Conservation (phyloP, 305 asterid species). For the Solanum chacoense region DNA sequence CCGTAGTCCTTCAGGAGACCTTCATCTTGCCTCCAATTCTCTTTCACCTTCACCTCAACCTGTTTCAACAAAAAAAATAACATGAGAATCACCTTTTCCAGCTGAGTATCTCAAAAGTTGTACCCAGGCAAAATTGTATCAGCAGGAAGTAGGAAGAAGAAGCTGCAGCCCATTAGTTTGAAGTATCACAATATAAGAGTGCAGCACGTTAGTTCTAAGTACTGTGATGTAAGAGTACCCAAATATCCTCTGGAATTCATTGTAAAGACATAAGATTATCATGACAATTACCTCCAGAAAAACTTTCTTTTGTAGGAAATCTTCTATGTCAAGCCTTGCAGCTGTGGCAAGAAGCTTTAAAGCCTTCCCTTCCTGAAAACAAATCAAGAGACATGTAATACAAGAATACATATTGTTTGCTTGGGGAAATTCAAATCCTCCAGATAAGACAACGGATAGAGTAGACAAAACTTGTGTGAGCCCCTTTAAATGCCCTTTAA, state of each 20-base stretch:
- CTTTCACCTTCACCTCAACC: conserved; percentile 89
- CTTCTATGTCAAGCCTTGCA: conserved; percentile 94
- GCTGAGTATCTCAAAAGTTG: background rate
- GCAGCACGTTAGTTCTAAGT: background rate
- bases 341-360: conserved; percentile 88
- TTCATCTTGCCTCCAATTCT: conserved; percentile 94
- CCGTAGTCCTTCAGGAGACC: conserved; percentile 88
- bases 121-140: background rate
- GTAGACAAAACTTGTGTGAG: background rate
- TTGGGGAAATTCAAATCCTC: background rate
- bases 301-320: conserved; percentile 93
- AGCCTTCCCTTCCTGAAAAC: conserved; percentile 81
- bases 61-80: conserved; percentile 12
- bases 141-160: background rate
- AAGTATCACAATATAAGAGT: background rate
- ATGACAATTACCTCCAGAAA: conserved; percentile 62
- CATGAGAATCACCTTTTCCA: background rate
- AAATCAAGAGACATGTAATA: conserved; percentile 1
- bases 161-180: background rate
- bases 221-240: background rate
- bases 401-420: background rate
- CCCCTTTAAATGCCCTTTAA: background rate
- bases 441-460: background rate
- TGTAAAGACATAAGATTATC: background rate
- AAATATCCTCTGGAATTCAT: background rate